These are phyloP conservation scores for Dillenia suffruticosa DNA, from an alignment of 164 flowering plant species.

Conservation along the genomic window DNA sequence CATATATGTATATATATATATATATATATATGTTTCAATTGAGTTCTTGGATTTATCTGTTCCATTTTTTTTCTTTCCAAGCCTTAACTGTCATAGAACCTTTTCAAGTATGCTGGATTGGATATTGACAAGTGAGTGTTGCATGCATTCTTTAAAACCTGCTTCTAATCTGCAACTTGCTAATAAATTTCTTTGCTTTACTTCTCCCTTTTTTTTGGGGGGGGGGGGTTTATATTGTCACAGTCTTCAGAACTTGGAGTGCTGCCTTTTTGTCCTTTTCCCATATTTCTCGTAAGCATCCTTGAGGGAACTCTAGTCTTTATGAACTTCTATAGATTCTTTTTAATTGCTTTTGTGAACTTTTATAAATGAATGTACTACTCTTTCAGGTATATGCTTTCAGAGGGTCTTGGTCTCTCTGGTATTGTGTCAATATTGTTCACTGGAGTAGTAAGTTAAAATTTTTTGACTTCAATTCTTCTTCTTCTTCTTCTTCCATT, in stretches of 20 bases:
- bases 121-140: constrained; percentile 89
- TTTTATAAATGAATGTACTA: constrained; percentile 5
- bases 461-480: background rate
- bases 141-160: constrained; percentile 6
- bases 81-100: constrained; percentile 73
- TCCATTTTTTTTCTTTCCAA: constrained; percentile 9
- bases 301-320: background rate
- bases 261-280: constrained; percentile 97
- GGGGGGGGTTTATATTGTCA: background rate
- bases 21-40: no score
- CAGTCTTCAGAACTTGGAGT: constrained; percentile 98
- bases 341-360: background rate
- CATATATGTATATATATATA: no score
- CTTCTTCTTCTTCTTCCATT: no score
- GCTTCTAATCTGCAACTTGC: background rate
- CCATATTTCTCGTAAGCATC: constrained; percentile 96
- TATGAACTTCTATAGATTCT: constrained; percentile 1
- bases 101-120: constrained; percentile 98
- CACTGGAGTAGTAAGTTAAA: constrained; percentile 91
- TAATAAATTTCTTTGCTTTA: constrained; percentile 8
- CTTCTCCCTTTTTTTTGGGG: background rate
- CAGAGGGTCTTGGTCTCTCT: constrained; percentile 98
- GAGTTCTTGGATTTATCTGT: no score
- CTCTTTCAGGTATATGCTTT: constrained; percentile 83
- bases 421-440: constrained; percentile 99